Conservation (phyloP, 2,329 filamentous ascomycete genomes). For the Ophiostoma fasciatum region DNA sequence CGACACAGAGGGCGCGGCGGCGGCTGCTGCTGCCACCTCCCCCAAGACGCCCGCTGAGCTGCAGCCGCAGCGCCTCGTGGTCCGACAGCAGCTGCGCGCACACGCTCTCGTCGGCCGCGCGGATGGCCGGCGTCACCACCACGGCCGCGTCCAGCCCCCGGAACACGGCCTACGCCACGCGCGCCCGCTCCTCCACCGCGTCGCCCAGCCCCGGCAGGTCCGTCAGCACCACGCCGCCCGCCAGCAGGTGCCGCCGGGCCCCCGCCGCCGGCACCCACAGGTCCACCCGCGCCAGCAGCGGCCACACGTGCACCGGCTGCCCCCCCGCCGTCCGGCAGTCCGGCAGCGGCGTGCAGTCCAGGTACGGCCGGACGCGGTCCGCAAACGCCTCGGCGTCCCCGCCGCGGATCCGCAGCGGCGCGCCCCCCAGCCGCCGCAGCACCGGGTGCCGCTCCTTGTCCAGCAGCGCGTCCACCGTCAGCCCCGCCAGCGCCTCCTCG, state of each 20-base stretch:
- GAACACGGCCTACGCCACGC: constrained; percentile 12
- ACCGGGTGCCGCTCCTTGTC: background rate
- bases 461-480: background rate
- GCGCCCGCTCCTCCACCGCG: constrained; percentile 13
- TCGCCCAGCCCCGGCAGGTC: constrained; percentile 40
- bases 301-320: constrained; percentile 22
- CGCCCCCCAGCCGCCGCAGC: background rate
- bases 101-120: constrained; percentile 17
- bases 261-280: constrained; percentile 29
- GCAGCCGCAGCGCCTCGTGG: constrained; percentile 15
- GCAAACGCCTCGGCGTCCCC: background rate
- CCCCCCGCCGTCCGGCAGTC: too few relatives aligned
- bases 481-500: background rate
- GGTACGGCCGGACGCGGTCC: constrained; percentile 2
- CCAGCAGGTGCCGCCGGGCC: too few relatives aligned
- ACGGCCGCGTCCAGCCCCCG: constrained; percentile 15
- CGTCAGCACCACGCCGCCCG: constrained; percentile 33
- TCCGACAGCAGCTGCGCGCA: constrained; percentile 14
- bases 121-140: constrained; percentile 14
- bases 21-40: too few relatives aligned
- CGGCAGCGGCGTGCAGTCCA: constrained; percentile 5
- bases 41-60: constrained; percentile 16
- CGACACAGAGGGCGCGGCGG: constrained; percentile 13
- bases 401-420: background rate
- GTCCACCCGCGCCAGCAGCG: constrained; percentile 20